Conservation (phyloP, 495 filamentous ascomycete species). For the Talaromyces liani region DNA sequence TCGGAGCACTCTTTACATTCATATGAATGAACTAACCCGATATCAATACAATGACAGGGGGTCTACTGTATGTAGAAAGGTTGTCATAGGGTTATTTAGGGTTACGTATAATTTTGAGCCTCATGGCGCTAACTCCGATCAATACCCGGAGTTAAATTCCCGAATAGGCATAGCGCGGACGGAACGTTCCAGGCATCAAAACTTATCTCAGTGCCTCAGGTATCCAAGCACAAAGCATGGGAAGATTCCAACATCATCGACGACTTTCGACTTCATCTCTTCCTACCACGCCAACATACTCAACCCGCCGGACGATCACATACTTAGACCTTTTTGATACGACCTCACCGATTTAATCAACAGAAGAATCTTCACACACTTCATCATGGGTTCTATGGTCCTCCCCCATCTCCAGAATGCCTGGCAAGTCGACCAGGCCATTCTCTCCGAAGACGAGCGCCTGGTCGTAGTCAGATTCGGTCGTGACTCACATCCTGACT, state of each 20-base stretch:
- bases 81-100: background rate
- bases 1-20: no score
- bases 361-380: background rate
- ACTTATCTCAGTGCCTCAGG: background rate
- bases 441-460: conserved; percentile 86
- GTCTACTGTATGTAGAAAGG: background rate
- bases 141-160: background rate
- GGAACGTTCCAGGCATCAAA: background rate
- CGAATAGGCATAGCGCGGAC: conserved; percentile 1
- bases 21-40: no score
- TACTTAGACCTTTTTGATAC: no score
- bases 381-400: conserved; percentile 79
- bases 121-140: background rate
- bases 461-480: conserved; percentile 95
- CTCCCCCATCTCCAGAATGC: conserved; percentile 87
- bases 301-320: no score
- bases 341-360: background rate
- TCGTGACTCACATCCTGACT: conserved; percentile 65
- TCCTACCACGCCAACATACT: background rate
- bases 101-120: background rate
- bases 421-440: conserved; percentile 95
- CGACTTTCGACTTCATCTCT: background rate
- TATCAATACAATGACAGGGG: no score
- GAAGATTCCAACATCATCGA: conserved; percentile 1
- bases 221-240: background rate